Conservation (phyloP, 345 rosid species). For the Eucalyptus camaldulensis region DNA sequence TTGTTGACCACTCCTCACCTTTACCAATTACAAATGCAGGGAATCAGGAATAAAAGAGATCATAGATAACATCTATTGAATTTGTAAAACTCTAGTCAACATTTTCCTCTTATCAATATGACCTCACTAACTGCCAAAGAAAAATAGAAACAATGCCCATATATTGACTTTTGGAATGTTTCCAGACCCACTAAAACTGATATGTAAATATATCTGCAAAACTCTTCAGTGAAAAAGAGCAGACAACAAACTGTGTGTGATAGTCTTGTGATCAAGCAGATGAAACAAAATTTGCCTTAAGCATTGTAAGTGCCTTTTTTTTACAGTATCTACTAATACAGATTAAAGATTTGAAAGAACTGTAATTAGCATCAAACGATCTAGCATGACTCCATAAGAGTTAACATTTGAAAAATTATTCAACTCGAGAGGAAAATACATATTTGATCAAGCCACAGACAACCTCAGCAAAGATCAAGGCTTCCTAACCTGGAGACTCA, state of each 20-base stretch:
- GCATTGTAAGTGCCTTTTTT: not conserved
- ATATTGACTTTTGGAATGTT: not conserved
- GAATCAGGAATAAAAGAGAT: not conserved
- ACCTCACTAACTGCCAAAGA: not conserved
- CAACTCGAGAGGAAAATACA: not conserved
- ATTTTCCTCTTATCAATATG: not conserved
- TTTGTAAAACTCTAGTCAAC: not conserved
- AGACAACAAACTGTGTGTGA: not conserved
- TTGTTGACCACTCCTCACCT: constrained; percentile 2
- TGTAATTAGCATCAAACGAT: not conserved
- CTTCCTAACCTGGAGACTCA: constrained; percentile 19
- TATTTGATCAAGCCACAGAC: not conserved
- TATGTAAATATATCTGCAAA: not conserved
- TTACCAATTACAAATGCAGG: not conserved
- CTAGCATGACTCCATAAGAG: not conserved
- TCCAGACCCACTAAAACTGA: not conserved
- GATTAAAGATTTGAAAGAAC: not conserved
- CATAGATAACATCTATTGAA: not conserved
- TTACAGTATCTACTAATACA: not conserved
- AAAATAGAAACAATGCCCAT: not conserved
- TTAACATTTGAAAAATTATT: not conserved
- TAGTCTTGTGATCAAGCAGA: not conserved
- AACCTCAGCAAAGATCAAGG: not conserved
- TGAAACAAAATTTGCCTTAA: not conserved
- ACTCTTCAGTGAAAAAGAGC: not conserved